A percentile compares a stretch with the other conserved stretches of the same genome.
These are phyloP conservation scores for Entomortierella beljakovae DNA, from an alignment of 192 early-diverging fungal genomes.

Conservation along the genomic window DNA sequence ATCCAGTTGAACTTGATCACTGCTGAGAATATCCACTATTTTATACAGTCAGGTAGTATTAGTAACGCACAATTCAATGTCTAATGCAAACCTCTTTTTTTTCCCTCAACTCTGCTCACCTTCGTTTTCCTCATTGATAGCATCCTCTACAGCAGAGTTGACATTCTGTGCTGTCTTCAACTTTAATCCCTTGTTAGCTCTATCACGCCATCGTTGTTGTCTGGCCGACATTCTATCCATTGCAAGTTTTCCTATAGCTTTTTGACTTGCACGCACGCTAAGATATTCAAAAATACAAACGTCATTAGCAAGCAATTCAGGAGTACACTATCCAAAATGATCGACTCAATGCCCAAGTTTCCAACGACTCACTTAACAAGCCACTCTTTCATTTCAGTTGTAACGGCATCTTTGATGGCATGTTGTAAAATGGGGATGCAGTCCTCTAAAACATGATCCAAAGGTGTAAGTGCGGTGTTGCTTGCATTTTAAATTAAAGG, in stretches of 20 bases:
- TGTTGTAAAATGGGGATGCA: slow-evolving; percentile 93
- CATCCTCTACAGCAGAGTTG: slow-evolving; percentile 84
- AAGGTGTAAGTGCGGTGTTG: too few relatives aligned
- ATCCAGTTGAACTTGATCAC: slow-evolving; percentile 84
- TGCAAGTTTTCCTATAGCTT: slow-evolving; percentile 85
- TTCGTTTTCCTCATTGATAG: slow-evolving; percentile 86
- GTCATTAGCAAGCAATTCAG: slow-evolving; percentile 4
- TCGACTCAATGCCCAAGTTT: background rate
- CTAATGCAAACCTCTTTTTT: background rate
- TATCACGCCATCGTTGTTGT: slow-evolving; percentile 69
- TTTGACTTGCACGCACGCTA: slow-evolving; percentile 85
- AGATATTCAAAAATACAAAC: background rate
- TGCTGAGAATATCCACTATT: slow-evolving; percentile 72
- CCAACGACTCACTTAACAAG: slow-evolving; percentile 73
- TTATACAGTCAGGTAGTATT: background rate
- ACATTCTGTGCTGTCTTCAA: slow-evolving; percentile 68
- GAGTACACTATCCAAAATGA: background rate
- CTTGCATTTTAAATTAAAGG: too few relatives aligned
- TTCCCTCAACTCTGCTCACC: slow-evolving; percentile 44
- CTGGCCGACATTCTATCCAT: slow-evolving; percentile 81
- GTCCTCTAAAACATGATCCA: slow-evolving; percentile 69
- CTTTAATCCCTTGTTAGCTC: slow-evolving; percentile 56
- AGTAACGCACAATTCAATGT: too few relatives aligned
- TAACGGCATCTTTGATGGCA: slow-evolving; percentile 85
- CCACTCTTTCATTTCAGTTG: slow-evolving; percentile 93